Base-by-base conservation (phyloP, 2,329 filamentous ascomycete genomes). In the Pleurostoma richardsiae region DNA sequence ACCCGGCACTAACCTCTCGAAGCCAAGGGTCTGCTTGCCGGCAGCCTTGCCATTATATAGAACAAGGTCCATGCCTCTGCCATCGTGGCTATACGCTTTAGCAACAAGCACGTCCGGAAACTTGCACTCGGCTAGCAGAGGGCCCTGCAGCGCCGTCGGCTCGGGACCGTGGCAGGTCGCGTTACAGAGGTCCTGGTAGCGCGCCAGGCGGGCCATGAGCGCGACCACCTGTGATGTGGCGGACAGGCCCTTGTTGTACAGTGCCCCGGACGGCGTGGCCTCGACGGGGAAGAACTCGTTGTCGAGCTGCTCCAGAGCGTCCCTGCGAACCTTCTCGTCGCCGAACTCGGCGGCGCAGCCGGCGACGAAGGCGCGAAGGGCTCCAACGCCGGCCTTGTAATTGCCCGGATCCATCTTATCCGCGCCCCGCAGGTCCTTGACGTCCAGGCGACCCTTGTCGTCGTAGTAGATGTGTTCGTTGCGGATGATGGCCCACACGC, bases 401-500 rank as follows among this genome's bases (percentile, higher is more conserved):
- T 36, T 36, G n/a, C 33, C 33, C 33, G 8, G 33, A 36, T 36
- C 33, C 8, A 36, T 36, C n/a, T 8, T n/a, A 36, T 36, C 33
- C 33, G 33, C 33, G n/a, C 33, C 33, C 8, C 8, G 8, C 33
- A 36, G n/a, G 33, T n/a, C 33, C 8, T 8, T 36, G 33, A 36
- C 8, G 8, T 8, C 8, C n/a, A 36, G 33, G n/a, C 33, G 8
- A 8, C 33, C 33, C 33, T 36, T 36, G 8, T 59, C 54, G 38
- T 51, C 54, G 4, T 63, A 58, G 30, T 56, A 52, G 48, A 61
- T 41, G 36, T 69, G 59, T 29, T 55, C 55, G 3, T 62, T 45
- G 38, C 68, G 55, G 33, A 68, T 46, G 3, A 49, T 36, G n/a
- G 33, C 33, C 33, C 33, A 36, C 8, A 36, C 8, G 33, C 33